Conservation (phyloP, 2,329 filamentous ascomycete genomes). For the Aureobasidium melanogenum region DNA sequence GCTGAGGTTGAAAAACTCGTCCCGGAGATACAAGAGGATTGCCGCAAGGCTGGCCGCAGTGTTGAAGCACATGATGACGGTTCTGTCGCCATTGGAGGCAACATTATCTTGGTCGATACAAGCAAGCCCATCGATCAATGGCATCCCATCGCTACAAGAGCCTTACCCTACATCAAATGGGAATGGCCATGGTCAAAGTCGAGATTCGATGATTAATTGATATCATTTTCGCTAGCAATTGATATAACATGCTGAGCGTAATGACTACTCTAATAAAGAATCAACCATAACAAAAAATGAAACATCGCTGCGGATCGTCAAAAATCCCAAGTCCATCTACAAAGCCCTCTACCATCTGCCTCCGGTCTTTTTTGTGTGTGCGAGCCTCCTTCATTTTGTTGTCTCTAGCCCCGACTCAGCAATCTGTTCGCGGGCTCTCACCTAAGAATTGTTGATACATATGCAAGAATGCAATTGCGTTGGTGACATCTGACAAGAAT, state of each 20-base stretch:
- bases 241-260: neutral
- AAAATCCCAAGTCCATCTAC: neutral
- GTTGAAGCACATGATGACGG: constrained; percentile 16
- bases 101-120: constrained; percentile 33
- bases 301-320: neutral
- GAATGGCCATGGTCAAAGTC: constrained; percentile 11
- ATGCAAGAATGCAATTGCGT: neutral
- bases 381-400: neutral
- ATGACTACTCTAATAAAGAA: constrained; percentile 11
- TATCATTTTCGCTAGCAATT: neutral
- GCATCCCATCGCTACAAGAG: constrained; percentile 26
- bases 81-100: constrained; percentile 22
- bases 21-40: constrained; percentile 18
- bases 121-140: constrained; percentile 29
- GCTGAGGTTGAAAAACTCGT: constrained; percentile 17
- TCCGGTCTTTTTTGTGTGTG: neutral
- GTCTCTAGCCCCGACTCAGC: no score
- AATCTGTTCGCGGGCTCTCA: neutral
- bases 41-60: constrained; percentile 18
- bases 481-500: neutral
- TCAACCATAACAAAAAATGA: constrained; percentile 11
- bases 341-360: neutral
- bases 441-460: neutral
- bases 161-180: constrained; percentile 15
- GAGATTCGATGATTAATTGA: constrained; percentile 2